A percentile compares a stretch with the other conserved stretches of the same genome.
Evolutionary conservation across 257 asterid genomes (phyloP).

Genomic region (Thymus mandschuricus): DNA sequence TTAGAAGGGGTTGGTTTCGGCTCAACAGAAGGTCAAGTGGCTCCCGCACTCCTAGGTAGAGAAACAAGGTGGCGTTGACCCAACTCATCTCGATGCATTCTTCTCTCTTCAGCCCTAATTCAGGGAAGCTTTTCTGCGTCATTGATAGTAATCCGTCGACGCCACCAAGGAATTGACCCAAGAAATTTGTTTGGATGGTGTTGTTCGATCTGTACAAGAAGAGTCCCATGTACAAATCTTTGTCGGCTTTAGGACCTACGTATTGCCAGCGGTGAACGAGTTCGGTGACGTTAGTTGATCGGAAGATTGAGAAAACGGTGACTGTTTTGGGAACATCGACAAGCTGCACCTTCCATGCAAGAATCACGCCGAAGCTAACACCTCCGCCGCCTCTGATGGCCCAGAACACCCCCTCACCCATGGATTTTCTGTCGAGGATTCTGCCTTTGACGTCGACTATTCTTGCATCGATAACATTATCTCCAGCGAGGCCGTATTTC

Average conservation of each 20-base stretch:
- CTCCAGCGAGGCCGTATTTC: no score
- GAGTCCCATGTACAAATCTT: neutral
- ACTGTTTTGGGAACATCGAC: slow-evolving; percentile 35
- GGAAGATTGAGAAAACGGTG: slow-evolving; percentile 12
- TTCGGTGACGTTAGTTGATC: slow-evolving; percentile 22
- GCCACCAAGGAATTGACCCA: slow-evolving; percentile 23
- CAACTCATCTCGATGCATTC: slow-evolving; percentile 45
- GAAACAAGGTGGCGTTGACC: slow-evolving; percentile 30
- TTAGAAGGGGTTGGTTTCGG: neutral
- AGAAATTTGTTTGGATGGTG: slow-evolving; percentile 24
- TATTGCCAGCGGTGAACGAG: slow-evolving; percentile 34
- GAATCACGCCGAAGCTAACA: slow-evolving; percentile 29
- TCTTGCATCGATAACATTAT: no score
- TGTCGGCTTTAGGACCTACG: slow-evolving; percentile 12
- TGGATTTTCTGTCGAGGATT: no score
- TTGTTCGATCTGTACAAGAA: neutral
- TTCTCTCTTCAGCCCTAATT: slow-evolving; percentile 36
- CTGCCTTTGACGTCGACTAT: no score
- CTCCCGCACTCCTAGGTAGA: neutral
- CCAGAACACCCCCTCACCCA: no score
- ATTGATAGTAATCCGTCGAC: slow-evolving; percentile 9
- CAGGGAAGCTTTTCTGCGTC: slow-evolving; percentile 38
- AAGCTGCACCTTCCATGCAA: slow-evolving; percentile 29
- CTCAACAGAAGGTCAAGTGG: neutral
- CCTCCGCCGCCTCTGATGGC: no score